Percentiles rank a stretch among this genome's conserved stretches.
phyloP scores from a whole-genome alignment of 2,329 filamentous ascomycete species.

The Colletotrichum neosansevieriae region DNA sequence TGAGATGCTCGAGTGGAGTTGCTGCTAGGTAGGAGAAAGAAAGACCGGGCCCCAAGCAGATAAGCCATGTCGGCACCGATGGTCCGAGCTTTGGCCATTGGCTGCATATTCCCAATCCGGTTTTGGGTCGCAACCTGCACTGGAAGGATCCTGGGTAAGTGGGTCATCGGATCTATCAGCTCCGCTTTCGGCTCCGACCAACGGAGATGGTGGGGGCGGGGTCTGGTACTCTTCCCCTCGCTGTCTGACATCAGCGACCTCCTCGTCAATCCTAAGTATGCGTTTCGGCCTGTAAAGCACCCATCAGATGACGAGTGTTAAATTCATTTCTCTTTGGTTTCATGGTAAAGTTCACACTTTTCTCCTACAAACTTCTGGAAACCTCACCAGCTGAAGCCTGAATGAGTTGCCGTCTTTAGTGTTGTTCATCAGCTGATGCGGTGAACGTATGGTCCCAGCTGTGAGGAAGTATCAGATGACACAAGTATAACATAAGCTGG shows the following conservation, averaged over 20 bases:
- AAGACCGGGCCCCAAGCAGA: not conserved
- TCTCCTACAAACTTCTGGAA: no score
- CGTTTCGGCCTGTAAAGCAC: not conserved
- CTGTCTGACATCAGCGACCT: constrained; percentile 2
- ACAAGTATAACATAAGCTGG: not conserved
- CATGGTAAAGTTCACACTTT: no score
- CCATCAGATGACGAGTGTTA: not conserved
- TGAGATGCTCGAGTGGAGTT: not conserved
- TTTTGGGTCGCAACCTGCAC: not conserved
- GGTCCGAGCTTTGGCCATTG: constrained; percentile 7
- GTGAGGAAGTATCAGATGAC: not conserved
- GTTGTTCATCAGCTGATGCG: not conserved
- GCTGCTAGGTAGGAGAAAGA: not conserved
- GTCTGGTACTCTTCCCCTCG: not conserved
- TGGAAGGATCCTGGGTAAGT: no score
- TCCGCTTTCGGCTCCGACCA: constrained; percentile 37
- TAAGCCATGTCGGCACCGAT: constrained; percentile 24
- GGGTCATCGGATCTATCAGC: constrained; percentile 9
- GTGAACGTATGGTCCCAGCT: not conserved
- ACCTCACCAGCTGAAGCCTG: no score
- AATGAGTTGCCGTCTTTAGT: not conserved
- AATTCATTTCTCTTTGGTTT: not conserved
- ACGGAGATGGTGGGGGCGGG: no score
- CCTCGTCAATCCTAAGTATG: not conserved
- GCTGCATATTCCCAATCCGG: constrained; percentile 5